phyloP scores from a whole-genome alignment of 208 protist genomes.

The Acanthamoeba royreba region DNA sequence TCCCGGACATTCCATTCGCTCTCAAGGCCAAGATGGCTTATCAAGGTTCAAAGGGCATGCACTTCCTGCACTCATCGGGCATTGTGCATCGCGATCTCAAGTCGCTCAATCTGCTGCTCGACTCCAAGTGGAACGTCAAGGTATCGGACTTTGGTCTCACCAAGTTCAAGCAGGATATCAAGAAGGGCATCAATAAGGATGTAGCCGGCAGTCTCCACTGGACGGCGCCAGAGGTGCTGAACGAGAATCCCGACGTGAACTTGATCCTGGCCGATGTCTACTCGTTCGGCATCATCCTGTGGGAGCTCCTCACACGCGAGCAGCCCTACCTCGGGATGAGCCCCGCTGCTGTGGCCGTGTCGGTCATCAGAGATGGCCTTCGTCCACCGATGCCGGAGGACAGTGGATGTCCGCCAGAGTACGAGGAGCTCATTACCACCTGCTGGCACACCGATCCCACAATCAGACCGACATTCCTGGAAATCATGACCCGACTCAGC shows the following conservation, averaged over 20 bases:
- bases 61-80: conserved; percentile 47
- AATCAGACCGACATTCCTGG: conserved; percentile 4
- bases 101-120: conserved; percentile 16
- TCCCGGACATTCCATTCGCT: not conserved
- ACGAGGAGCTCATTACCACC: not conserved
- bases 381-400: not conserved
- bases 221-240: conserved; percentile 15
- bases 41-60: conserved; percentile 1
- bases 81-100: conserved; percentile 41
- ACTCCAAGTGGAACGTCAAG: conserved; percentile 44
- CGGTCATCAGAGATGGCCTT: not conserved
- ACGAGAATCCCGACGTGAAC: not conserved
- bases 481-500: conserved; percentile 39
- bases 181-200: not conserved
- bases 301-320: conserved; percentile 29
- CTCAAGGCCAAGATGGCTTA: conserved; percentile 17
- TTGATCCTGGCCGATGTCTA: conserved; percentile 6
- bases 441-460: conserved; percentile 23
- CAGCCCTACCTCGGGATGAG: conserved; percentile 35
- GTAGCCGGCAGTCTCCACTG: not conserved
- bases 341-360: not conserved
- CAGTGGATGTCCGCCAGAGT: not conserved
- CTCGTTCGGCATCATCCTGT: conserved; percentile 22
- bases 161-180: conserved; percentile 34
- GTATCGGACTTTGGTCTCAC: conserved; percentile 35